Conservation (phyloP, 441 rosid genomes). For the Isatis lusitanica region DNA sequence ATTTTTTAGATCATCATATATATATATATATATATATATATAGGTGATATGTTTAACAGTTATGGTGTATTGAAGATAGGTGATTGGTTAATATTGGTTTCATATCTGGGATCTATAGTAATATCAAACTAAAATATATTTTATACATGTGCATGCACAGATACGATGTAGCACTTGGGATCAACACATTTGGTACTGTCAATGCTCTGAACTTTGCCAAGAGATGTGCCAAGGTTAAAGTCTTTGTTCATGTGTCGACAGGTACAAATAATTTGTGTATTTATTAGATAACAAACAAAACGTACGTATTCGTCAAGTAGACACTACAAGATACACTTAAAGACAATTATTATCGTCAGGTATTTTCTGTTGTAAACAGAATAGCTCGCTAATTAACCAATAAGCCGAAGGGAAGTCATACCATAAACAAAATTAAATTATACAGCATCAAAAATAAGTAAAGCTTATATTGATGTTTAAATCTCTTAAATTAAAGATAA, state of each 20-base stretch:
- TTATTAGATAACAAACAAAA: no score
- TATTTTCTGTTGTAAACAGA: neutral
- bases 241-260: constrained; percentile 77
- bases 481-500: no score
- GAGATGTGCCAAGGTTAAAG: constrained; percentile 47
- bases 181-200: constrained; percentile 69
- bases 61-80: neutral
- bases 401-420: neutral
- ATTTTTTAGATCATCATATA: no score
- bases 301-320: no score
- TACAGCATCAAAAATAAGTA: neutral
- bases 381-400: neutral
- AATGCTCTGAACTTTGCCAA: constrained; percentile 56
- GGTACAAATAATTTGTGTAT: constrained; percentile 11
- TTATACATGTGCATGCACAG: constrained; percentile 35
- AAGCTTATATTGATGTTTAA: neutral
- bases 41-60: no score
- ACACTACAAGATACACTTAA: neutral
- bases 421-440: neutral
- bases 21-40: no score
- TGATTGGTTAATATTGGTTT: neutral
- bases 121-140: neutral
- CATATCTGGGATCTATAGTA: neutral
- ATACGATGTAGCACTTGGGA: constrained; percentile 67
- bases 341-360: neutral